A percentile compares a stretch with the other conserved stretches of the same genome.
Evolutionary conservation across 2,329 filamentous ascomycete species (phyloP).

Genomic region (Aspergillus vadensis): DNA sequence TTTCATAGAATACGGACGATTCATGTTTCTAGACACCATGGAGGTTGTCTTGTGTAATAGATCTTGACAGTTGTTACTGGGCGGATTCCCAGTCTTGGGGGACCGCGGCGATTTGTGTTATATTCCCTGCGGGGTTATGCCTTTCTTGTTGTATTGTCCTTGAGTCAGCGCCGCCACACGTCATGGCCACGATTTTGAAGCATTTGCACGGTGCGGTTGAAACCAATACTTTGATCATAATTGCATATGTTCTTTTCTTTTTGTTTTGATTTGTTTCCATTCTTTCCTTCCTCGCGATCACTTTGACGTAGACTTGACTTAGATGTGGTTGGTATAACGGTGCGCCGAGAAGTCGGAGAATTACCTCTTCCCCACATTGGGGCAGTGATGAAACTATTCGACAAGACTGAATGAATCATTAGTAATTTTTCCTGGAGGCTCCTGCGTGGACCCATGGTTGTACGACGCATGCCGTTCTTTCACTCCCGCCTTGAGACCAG

Average conservation of each 20-base stretch:
- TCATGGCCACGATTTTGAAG: constrained; percentile 1
- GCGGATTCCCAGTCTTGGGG: neutral
- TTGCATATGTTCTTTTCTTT: constrained; percentile 23
- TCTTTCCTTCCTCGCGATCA: constrained; percentile 24
- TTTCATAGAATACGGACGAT: neutral
- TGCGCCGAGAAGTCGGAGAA: neutral
- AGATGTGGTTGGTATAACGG: constrained; percentile 7
- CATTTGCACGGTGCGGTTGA: neutral
- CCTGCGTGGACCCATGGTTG: constrained; percentile 29
- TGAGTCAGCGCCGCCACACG: neutral
- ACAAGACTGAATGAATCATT: constrained; percentile 36
- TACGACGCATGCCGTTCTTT: constrained; percentile 7
- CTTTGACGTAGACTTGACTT: constrained; percentile 28
- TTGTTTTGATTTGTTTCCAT: no score
- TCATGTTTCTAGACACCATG: neutral
- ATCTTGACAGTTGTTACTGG: neutral
- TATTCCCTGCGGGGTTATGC: neutral
- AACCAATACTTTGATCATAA: constrained; percentile 23
- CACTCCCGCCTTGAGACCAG: constrained; percentile 25
- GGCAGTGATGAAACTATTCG: constrained; percentile 33
- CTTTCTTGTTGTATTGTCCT: neutral
- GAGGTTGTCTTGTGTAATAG: constrained; percentile 3
- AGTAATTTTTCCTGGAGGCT: constrained; percentile 2
- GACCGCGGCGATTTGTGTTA: neutral
- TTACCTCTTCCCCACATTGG: neutral